Evolutionary conservation across 1,284 basidiomycete genomes (phyloP).

Genomic region (Ceratorhiza oryzae-sativae): DNA sequence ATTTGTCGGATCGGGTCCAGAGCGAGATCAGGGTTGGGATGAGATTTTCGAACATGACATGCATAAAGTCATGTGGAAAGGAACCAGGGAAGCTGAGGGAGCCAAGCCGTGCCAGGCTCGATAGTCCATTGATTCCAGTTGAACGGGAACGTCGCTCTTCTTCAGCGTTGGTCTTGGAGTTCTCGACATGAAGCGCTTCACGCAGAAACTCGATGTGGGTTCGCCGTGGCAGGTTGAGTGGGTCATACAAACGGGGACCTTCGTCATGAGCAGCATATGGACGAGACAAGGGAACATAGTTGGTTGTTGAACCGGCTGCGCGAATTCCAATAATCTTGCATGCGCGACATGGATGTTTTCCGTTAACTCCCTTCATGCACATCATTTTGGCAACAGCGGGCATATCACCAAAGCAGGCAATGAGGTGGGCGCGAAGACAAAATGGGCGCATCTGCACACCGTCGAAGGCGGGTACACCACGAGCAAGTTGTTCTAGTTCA

Average conservation of each 20-base stretch:
- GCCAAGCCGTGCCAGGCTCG: constrained; percentile 42
- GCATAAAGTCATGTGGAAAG: constrained; percentile 60
- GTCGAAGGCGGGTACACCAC: constrained; percentile 36
- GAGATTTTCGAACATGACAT: constrained; percentile 54
- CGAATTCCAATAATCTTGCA: constrained; percentile 38
- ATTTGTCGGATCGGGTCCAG: constrained; percentile 53
- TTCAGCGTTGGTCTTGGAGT: background rate
- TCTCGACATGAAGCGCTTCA: constrained; percentile 1
- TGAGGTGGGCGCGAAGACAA: constrained; percentile 34
- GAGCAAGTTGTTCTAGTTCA: constrained; percentile 33
- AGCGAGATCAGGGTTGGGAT: constrained; percentile 42
- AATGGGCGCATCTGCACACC: background rate
- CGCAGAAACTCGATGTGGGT: constrained; percentile 32
- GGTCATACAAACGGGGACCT: background rate
- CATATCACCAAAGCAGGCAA: constrained; percentile 41
- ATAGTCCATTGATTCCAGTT: constrained; percentile 31
- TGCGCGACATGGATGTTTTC: constrained; percentile 36
- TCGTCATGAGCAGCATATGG: background rate
- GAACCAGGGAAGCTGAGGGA: constrained; percentile 54
- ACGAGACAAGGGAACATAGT: constrained; percentile 37
- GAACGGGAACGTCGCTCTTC: background rate
- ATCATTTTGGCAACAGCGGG: constrained; percentile 41
- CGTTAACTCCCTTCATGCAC: constrained; percentile 41
- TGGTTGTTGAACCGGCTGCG: background rate
- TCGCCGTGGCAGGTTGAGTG: constrained; percentile 35